Conservation (phyloP, 371 early-diverging fungal species). For the Mucor piriformis region DNA sequence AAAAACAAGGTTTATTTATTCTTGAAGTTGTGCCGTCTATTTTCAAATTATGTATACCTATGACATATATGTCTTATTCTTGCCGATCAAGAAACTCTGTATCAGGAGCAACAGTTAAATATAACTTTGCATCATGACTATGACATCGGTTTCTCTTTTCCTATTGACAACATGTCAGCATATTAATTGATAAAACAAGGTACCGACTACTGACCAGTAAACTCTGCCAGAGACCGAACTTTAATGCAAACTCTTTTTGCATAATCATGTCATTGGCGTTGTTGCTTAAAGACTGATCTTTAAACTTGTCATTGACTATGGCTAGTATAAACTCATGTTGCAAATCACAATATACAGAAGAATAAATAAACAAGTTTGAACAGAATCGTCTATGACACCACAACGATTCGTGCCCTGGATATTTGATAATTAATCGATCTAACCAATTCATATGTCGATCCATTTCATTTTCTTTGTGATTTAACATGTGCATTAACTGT, state of each 20-base stretch:
- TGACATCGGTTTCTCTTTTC: neutral
- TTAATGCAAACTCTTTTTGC: slow-evolving; percentile 37
- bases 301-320: slow-evolving; percentile 5
- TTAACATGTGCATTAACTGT: slow-evolving; percentile 27
- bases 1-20: neutral
- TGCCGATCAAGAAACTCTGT: slow-evolving; percentile 5
- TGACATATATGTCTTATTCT: neutral
- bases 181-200: neutral
- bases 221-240: slow-evolving; percentile 38
- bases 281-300: slow-evolving; percentile 7
- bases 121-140: neutral
- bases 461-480: neutral
- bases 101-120: slow-evolving; percentile 6
- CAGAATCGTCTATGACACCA: slow-evolving; percentile 65
- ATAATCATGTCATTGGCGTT: neutral
- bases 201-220: neutral
- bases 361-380: slow-evolving; percentile 5
- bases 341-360: neutral
- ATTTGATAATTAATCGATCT: slow-evolving; percentile 38
- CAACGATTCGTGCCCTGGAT: slow-evolving; percentile 61
- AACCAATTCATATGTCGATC: slow-evolving; percentile 37
- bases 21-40: neutral
- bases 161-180: neutral
- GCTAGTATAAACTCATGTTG: slow-evolving; percentile 26
- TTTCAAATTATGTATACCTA: neutral